Base-by-base conservation (phyloP, 495 filamentous ascomycete species). In the Neurospora tetraspora region DNA sequence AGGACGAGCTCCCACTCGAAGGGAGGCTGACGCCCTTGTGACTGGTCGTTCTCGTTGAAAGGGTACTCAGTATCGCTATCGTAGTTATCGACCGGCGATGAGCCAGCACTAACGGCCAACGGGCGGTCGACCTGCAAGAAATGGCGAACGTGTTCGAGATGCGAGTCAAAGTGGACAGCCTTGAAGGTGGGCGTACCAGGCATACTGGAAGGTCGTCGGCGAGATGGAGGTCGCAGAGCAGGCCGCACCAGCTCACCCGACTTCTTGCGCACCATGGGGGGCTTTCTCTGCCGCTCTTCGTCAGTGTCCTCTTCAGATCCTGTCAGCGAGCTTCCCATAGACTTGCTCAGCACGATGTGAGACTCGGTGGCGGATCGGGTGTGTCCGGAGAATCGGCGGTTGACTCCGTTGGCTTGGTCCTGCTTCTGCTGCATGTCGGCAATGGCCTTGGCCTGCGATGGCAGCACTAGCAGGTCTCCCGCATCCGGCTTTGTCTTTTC, bases 141-240 rank as follows among this genome's bases (percentile, higher is more conserved):
- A 79, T 98, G 95, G 36, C 96, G 88, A 47, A 98, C 94, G 75
- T 99, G 94, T 82, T 98, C 95, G 65, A 97, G 87, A 74, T 94
- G 91, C 2, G 94, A 91, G 79, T 99, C 95, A 80, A 98, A 98
- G 80, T 98, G 96, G 23, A 98, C 96, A 9, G 91, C 91, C 80
- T 99, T 99, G 79, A 94, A 98, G 0, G 94, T 96, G 0, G 96
- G 96, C 7, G 96, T 99, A 14, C 96, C 96, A 8, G 96, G 96
- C 94, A 98, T 96, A 81, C 95, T 98, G 0, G 92, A 97, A 1
- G 94, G 94, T 53, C 96, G 90, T 73, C 93, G 87, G 69, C 89
- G 87, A 4, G 90, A 91, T 6, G 92, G 81, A 36, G 91, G 89
- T 69, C 95, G 91, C 47, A 99, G 86, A 2, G 96, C 97, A 6